These are phyloP conservation scores for Mortierella alpina DNA, from an alignment of 192 early-diverging fungal species.

Conservation along the genomic window DNA sequence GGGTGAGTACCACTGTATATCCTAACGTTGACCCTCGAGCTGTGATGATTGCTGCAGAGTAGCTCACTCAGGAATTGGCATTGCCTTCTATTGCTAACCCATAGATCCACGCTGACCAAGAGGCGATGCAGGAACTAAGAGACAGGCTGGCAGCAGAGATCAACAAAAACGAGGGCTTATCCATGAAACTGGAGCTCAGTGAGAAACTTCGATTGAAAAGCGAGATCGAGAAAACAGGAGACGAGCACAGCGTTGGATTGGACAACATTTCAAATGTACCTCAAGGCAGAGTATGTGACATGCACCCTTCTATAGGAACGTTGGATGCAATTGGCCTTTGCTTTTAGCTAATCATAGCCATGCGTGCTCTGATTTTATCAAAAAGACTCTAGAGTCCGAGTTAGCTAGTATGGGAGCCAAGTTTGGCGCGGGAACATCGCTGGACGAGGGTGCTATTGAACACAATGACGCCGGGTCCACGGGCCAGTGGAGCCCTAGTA, in stretches of 20 bases:
- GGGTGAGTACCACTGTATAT: not conserved
- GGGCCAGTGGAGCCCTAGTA: conserved; percentile 16
- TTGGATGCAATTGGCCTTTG: not conserved
- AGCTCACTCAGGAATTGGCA: not conserved
- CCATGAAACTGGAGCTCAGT: conserved; percentile 28
- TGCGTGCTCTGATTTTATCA: not conserved
- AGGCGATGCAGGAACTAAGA: conserved; percentile 24
- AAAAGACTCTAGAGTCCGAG: conserved; percentile 32
- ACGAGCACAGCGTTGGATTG: not conserved
- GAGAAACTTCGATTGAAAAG: conserved; percentile 32
- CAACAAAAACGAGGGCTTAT: conserved; percentile 25
- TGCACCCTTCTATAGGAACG: not conserved
- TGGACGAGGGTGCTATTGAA: not conserved
- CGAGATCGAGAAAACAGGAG: conserved; percentile 27
- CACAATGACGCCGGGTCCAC: not conserved
- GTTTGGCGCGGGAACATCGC: conserved; percentile 18
- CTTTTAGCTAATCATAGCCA: not conserved
- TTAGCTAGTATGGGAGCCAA: conserved; percentile 19
- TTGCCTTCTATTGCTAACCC: not conserved
- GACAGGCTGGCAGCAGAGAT: conserved; percentile 38
- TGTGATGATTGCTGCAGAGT: not conserved
- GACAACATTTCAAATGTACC: not conserved
- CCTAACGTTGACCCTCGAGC: not conserved
- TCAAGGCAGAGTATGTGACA: conserved; percentile 8
- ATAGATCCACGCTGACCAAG: conserved; percentile 39